Percentiles rank a stretch among this genome's conserved stretches.
phyloP scores from a whole-genome alignment of 257 asterid species.

The Scutellaria barbata region DNA sequence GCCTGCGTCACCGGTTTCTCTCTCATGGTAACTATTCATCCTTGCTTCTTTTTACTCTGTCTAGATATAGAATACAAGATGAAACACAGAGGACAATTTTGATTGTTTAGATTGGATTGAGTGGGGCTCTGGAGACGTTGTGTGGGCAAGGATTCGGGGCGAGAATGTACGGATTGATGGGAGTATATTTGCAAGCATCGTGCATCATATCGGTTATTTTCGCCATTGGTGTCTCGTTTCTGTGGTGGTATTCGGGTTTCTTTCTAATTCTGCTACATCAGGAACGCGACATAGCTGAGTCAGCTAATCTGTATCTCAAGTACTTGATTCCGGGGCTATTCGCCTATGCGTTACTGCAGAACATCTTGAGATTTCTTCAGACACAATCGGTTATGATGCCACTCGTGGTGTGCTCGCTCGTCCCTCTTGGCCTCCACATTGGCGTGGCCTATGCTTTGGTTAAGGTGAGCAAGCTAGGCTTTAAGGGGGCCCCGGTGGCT shows the following conservation, averaged over 20 bases:
- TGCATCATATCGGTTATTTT: slow-evolving; percentile 57
- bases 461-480: slow-evolving; percentile 51
- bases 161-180: slow-evolving; percentile 52
- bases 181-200: slow-evolving; percentile 72
- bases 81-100: no score
- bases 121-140: slow-evolving; percentile 86
- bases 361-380: slow-evolving; percentile 70
- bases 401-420: slow-evolving; percentile 54
- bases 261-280: slow-evolving; percentile 55
- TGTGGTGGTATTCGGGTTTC: slow-evolving; percentile 65
- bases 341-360: slow-evolving; percentile 65
- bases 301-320: slow-evolving; percentile 61
- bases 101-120: slow-evolving; percentile 60
- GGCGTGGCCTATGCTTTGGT: slow-evolving; percentile 58
- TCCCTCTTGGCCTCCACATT: slow-evolving; percentile 54
- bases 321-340: slow-evolving; percentile 69
- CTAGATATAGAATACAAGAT: no score
- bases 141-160: slow-evolving; percentile 93
- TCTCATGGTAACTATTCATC: slow-evolving; percentile 49
- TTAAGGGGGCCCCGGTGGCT: slow-evolving; percentile 63
- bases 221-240: slow-evolving; percentile 43
- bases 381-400: slow-evolving; percentile 64
- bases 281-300: slow-evolving; percentile 55
- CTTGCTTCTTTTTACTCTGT: no score
- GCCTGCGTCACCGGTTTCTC: slow-evolving; percentile 63